Base-by-base conservation (phyloP, 1,139 yeast genomes). In the Yarrowia galli region DNA sequence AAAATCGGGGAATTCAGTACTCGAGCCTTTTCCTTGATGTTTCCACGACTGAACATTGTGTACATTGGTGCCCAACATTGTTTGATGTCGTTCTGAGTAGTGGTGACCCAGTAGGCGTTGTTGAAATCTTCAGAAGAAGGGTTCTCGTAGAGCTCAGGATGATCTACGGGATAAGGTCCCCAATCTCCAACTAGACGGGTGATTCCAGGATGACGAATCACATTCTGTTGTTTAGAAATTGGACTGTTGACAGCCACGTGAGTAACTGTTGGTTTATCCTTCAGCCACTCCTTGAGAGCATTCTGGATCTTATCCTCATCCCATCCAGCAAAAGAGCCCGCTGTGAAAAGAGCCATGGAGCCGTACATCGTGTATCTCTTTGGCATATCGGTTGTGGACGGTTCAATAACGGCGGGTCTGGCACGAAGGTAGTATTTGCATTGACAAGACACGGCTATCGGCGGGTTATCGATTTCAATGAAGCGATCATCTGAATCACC, bases 31-130 rank as follows among this genome's bases (percentile, higher is more conserved):
- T 92, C 97, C 71, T 88, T 89, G 72, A 92, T 85, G 74, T 92
- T 92, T 0, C 97, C 97, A n/a, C 97, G 78, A 46, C 93, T 88
- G 75, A 92, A 92, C 97, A 92, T 92, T 15, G 97, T 91, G 74
- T 86, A 89, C 67, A 83, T 75, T 0, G 97, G 97, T 3, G 95
- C 91, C 97, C 97, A 92, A 2, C 85, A 82, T 74, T 92, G 97
- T 70, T 76, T 80, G 7, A 92, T 86, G 1, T 92, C 93, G 75
- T 92, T 91, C 74, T 92, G 97, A 2, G 81, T 78, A 1, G 83
- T 83, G 15, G 82, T 77, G 72, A 93, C 89, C 97, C 97, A 92
- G 71, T 91, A 85, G 0, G 91, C 89, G 0, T 73, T 54, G 0
- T 76, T 69, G 65, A 87, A 83, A 72, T 87, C 89, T 0, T 70